These are phyloP conservation scores for Massospora cicadina DNA, from an alignment of 371 early-diverging fungal species.

Conservation along the genomic window DNA sequence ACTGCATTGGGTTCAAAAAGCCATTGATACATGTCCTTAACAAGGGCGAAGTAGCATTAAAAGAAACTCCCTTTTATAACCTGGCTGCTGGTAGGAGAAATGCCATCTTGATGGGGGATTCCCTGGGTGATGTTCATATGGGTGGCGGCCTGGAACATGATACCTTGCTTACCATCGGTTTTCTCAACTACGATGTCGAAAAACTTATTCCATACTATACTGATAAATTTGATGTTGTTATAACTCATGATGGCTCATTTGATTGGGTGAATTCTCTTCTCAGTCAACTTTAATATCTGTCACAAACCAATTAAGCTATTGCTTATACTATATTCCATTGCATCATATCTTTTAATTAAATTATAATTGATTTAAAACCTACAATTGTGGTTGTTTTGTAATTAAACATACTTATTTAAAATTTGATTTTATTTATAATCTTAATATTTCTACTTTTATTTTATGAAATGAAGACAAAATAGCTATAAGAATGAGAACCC, in stretches of 20 bases:
- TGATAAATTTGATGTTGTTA: constrained; percentile 48
- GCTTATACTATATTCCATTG: too few relatives aligned
- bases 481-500: too few relatives aligned
- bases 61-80: constrained; percentile 22
- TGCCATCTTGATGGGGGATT: constrained; percentile 55
- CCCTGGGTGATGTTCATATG: constrained; percentile 56
- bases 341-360: too few relatives aligned
- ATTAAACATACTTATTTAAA: too few relatives aligned
- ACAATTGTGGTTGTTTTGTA: too few relatives aligned
- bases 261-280: constrained; percentile 18
- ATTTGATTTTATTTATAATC: too few relatives aligned
- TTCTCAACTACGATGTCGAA: constrained; percentile 46
- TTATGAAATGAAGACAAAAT: too few relatives aligned
- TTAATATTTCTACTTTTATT: too few relatives aligned
- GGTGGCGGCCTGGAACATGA: constrained; percentile 34
- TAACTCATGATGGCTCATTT: constrained; percentile 37
- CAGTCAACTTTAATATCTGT: not conserved
- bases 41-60: constrained; percentile 43
- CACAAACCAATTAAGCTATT: too few relatives aligned
- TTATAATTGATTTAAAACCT: too few relatives aligned
- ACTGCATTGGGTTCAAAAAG: constrained; percentile 33
- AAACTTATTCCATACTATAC: constrained; percentile 25
- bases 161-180: constrained; percentile 40
- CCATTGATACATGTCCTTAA: constrained; percentile 59
- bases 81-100: constrained; percentile 24